Evolutionary conservation across 305 asterid genomes (phyloP).

Genomic region (Fraxinus nigra): DNA sequence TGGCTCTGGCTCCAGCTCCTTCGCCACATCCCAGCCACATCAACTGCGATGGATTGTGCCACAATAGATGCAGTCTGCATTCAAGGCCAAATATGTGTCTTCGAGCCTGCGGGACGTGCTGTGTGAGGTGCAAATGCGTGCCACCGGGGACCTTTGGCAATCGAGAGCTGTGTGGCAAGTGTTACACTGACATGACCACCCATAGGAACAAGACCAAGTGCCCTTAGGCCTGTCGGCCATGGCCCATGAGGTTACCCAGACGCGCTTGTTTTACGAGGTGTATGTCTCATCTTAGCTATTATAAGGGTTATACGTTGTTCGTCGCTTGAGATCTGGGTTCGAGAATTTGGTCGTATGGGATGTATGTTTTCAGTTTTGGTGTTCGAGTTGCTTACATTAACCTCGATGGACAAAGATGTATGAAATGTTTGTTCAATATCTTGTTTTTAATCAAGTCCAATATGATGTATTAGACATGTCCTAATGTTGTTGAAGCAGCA

Average conservation of each 20-base stretch:
- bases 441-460: background rate
- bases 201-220: conserved; percentile 37
- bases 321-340: background rate
- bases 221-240: conserved; percentile 23
- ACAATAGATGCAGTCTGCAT: conserved; percentile 42
- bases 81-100: conserved; percentile 51
- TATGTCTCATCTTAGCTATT: background rate
- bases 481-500: background rate
- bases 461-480: background rate
- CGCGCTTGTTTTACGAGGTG: background rate
- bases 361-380: background rate
- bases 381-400: background rate
- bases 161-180: conserved; percentile 38
- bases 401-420: background rate
- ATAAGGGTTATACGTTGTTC: background rate
- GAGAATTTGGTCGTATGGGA: background rate
- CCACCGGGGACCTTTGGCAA: conserved; percentile 69
- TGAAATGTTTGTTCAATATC: background rate
- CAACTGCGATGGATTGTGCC: conserved; percentile 40
- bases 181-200: conserved; percentile 38
- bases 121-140: conserved; percentile 56
- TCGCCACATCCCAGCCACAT: conserved; percentile 17
- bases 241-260: background rate
- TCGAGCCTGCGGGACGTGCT: conserved; percentile 69
- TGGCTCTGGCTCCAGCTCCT: conserved; percentile 13